Percentiles rank a stretch among this genome's conserved stretches.
Conservation (phyloP, 164 flowering plant genomes). For the Piper longum region DNA sequence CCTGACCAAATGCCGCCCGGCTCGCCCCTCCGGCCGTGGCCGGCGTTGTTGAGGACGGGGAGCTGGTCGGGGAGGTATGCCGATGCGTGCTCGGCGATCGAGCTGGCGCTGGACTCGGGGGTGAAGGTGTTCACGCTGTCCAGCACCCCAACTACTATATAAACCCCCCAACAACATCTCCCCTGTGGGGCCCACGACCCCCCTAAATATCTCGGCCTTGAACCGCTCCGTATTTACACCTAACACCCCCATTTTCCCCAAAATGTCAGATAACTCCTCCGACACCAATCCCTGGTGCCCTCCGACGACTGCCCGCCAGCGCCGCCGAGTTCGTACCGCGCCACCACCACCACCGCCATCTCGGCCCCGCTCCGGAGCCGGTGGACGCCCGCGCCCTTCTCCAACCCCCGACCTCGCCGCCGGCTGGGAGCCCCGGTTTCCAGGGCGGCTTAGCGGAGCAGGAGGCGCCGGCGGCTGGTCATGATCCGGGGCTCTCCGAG, state of each 20-base stretch:
- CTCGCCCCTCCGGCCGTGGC: too few species aligned
- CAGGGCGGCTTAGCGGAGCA: constrained; percentile 17
- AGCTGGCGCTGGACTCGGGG: constrained; percentile 76
- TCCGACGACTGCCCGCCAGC: constrained; percentile 1
- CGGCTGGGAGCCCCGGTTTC: constrained; percentile 16
- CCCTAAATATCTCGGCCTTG: not conserved
- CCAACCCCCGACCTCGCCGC: constrained; percentile 23
- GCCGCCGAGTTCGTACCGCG: constrained; percentile 59
- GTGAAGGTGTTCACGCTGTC: constrained; percentile 83
- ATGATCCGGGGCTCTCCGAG: constrained; percentile 33
- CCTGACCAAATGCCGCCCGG: not conserved
- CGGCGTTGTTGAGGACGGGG: too few species aligned
- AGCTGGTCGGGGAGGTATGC: not conserved
- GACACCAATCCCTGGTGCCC: constrained; percentile 11
- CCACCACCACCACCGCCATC: constrained; percentile 12
- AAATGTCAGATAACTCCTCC: constrained; percentile 11
- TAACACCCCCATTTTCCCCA: not conserved
- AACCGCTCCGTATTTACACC: not conserved
- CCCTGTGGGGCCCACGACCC: not conserved
- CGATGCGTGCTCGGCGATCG: constrained; percentile 46
- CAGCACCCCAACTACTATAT: constrained; percentile 58
- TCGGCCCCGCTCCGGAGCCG: constrained; percentile 12
- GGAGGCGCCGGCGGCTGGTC: constrained; percentile 12
- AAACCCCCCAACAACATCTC: too few species aligned
- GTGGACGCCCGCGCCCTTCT: constrained; percentile 24